Conservation (phyloP, 2,329 filamentous ascomycete species). For the Aspergillus jensenii region DNA sequence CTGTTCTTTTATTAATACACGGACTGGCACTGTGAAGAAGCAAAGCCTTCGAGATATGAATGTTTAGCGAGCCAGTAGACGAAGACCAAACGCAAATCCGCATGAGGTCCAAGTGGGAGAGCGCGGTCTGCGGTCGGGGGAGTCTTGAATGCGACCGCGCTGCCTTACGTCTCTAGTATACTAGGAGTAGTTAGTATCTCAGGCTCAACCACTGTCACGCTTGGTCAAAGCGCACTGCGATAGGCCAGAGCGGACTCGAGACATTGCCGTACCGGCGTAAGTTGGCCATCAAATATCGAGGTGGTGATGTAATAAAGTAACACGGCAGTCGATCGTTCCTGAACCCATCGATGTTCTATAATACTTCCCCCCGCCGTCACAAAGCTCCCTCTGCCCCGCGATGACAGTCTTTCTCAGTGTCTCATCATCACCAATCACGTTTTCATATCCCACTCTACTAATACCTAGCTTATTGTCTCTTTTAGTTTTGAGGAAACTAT, state of each 20-base stretch:
- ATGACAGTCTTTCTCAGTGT: neutral
- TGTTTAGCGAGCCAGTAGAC: neutral
- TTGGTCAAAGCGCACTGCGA: neutral
- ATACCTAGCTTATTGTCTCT: neutral
- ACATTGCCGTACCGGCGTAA: neutral
- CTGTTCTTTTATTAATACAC: neutral
- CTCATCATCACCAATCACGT: neutral
- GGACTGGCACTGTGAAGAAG: neutral
- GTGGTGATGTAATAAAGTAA: constrained; percentile 15
- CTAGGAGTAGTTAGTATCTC: neutral
- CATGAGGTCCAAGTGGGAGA: constrained; percentile 1
- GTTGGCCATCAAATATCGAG: neutral
- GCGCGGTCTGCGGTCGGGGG: constrained; percentile 7
- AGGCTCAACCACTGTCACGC: neutral
- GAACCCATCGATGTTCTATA: neutral
- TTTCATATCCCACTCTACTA: neutral
- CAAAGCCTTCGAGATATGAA: neutral
- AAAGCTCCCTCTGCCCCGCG: neutral
- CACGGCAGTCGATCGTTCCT: neutral
- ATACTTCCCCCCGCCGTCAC: neutral
- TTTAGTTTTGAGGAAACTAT: neutral
- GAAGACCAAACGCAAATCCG: neutral
- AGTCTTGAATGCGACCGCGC: neutral
- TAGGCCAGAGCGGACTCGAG: constrained; percentile 1
- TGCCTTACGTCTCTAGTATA: neutral